phyloP scores from a whole-genome alignment of 495 filamentous ascomycete species.

The Penicillium taxi region DNA sequence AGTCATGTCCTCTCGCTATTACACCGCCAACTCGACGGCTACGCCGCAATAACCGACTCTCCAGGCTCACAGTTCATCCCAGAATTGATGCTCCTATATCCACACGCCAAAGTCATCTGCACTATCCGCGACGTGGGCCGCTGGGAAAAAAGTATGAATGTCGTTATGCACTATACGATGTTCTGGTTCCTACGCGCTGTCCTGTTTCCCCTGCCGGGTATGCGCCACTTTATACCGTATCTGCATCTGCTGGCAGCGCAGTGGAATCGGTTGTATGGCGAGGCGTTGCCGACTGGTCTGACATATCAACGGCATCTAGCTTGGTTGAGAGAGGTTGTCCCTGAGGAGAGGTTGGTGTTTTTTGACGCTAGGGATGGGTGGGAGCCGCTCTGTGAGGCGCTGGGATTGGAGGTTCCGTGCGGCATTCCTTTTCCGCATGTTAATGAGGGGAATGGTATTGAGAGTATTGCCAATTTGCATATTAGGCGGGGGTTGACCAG shows the following conservation, averaged over 20 bases:
- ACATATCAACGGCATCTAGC: conserved; percentile 20
- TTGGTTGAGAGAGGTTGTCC: conserved; percentile 32
- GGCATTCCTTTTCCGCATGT: conserved; percentile 33
- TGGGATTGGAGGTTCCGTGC: conserved; percentile 35
- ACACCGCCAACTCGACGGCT: conserved; percentile 29
- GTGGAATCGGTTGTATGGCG: conserved; percentile 16
- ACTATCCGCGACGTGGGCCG: conserved; percentile 17
- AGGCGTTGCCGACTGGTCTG: conserved; percentile 2
- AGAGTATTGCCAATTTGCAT: conserved; percentile 8
- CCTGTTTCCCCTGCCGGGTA: conserved; percentile 20
- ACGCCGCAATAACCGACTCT: conserved; percentile 43
- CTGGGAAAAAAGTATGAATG: conserved; percentile 19
- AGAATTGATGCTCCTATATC: conserved; percentile 23
- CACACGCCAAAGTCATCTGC: conserved; percentile 23
- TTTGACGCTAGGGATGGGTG: conserved; percentile 43
- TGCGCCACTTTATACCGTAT: conserved; percentile 18
- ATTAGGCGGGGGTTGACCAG: conserved; percentile 7
- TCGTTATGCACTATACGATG: conserved; percentile 4
- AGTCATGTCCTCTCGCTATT: conserved; percentile 73
- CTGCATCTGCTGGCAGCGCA: conserved; percentile 8
- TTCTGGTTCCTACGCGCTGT: conserved; percentile 15
- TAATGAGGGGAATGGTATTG: conserved; percentile 20
- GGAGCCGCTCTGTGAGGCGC: conserved; percentile 41
- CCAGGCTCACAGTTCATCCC: conserved; percentile 20
- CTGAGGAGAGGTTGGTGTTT: conserved; percentile 37